Evolutionary conservation across 2,329 filamentous ascomycete species (phyloP).

Genomic region (Xylariaceae sp.): DNA sequence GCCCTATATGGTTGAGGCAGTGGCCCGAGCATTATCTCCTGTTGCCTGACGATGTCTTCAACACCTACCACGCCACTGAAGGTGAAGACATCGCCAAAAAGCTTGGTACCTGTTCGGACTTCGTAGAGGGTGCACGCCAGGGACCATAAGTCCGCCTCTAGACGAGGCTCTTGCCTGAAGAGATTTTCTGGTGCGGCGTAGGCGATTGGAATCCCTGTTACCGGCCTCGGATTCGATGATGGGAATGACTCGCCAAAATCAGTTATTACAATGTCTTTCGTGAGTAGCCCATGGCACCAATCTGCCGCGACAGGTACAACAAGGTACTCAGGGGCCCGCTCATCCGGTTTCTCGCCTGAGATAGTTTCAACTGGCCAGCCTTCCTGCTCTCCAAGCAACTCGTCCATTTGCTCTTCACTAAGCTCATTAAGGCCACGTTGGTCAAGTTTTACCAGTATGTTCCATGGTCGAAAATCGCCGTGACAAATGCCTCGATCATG

Average conservation of each 20-base stretch:
- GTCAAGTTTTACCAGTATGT: conserved; percentile 13
- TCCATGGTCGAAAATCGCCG: conserved; percentile 11
- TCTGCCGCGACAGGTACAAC: not conserved
- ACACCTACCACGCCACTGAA: not conserved
- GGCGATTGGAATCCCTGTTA: conserved; percentile 2
- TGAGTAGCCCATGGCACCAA: conserved; percentile 4
- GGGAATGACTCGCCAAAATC: conserved; percentile 19
- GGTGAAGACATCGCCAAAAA: not conserved
- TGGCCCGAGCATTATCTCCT: not conserved
- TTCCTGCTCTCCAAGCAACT: conserved; percentile 6
- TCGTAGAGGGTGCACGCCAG: conserved; percentile 15
- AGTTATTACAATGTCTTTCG: conserved; percentile 4
- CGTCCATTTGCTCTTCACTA: conserved; percentile 2
- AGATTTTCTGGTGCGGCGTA: conserved; percentile 15
- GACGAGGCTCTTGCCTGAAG: not conserved
- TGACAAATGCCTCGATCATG: conserved; percentile 14
- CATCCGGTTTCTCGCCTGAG: not conserved
- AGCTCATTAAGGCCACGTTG: conserved; percentile 10
- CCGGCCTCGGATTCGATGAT: conserved; percentile 1
- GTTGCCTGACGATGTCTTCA: not conserved
- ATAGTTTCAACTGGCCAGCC: not conserved
- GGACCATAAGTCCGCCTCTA: conserved; percentile 13
- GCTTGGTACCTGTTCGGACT: conserved; percentile 1
- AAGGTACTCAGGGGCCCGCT: conserved; percentile 12
- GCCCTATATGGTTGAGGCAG: not conserved